A percentile compares a stretch with the other conserved stretches of the same genome.
These are phyloP conservation scores for Helminthosporium solani DNA, from an alignment of 2,329 filamentous ascomycete species.

Conservation along the genomic window DNA sequence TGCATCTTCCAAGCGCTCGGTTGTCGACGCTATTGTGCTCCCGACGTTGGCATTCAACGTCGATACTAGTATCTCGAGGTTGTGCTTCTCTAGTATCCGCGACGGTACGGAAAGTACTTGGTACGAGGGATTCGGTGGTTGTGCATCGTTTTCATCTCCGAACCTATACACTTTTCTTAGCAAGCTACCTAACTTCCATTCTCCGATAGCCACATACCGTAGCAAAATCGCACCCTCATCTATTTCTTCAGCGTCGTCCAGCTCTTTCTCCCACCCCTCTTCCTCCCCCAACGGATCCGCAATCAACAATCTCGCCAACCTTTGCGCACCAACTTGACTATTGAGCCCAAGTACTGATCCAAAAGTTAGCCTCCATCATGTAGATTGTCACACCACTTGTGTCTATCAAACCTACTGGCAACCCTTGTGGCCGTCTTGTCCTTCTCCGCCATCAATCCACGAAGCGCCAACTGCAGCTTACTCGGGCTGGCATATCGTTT, in stretches of 20 bases:
- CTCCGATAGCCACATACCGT: conserved; percentile 30
- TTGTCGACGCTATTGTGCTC: conserved; percentile 27
- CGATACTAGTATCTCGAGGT: conserved; percentile 63
- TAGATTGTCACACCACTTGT: background rate
- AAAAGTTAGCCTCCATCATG: conserved; percentile 16
- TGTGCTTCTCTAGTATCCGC: conserved; percentile 59
- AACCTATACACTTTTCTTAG: conserved; percentile 48
- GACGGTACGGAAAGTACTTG: conserved; percentile 65
- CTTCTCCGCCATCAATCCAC: conserved; percentile 57
- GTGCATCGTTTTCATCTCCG: conserved; percentile 52
- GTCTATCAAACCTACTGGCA: conserved; percentile 48
- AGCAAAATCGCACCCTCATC: conserved; percentile 45
- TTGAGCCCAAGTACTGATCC: conserved; percentile 52
- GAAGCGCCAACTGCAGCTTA: conserved; percentile 68
- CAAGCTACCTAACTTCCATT: background rate
- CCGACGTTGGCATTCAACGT: conserved; percentile 51
- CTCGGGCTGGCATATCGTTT: conserved; percentile 66
- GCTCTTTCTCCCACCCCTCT: conserved; percentile 46
- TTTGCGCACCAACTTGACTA: conserved; percentile 57
- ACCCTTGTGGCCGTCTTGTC: conserved; percentile 54
- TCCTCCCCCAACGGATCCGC: conserved; percentile 49
- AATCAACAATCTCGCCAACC: conserved; percentile 63
- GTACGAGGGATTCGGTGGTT: conserved; percentile 54
- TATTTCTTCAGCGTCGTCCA: conserved; percentile 40
- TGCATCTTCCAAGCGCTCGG: conserved; percentile 58